A percentile compares a stretch with the other conserved stretches of the same genome.
Conservation (phyloP, 1,284 basidiomycete species). For the Gomphus bonarii region DNA sequence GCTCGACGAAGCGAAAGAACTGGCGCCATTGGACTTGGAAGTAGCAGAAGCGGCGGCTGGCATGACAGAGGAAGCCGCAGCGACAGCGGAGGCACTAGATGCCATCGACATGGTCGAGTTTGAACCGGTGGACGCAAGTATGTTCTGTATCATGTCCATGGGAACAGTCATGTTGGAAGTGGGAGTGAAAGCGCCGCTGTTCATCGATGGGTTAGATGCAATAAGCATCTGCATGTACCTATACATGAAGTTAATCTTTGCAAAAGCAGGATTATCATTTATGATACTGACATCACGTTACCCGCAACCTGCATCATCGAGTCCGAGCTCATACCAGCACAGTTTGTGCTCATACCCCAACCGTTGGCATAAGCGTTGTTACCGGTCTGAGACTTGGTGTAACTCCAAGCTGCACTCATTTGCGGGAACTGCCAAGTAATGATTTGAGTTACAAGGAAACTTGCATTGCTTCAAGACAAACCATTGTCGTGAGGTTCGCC, state of each 20-base stretch:
- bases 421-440: slow-evolving; percentile 29
- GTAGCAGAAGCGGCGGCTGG: slow-evolving; percentile 18
- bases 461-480: background rate
- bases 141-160: slow-evolving; percentile 38
- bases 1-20: slow-evolving; percentile 37
- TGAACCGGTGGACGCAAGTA: slow-evolving; percentile 14
- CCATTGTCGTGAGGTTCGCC: slow-evolving; percentile 29
- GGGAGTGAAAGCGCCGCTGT: slow-evolving; percentile 38
- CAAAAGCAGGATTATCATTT: slow-evolving; percentile 18
- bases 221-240: slow-evolving; percentile 46
- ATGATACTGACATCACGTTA: slow-evolving; percentile 40
- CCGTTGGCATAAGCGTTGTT: slow-evolving; percentile 35
- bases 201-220: slow-evolving; percentile 52
- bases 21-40: slow-evolving; percentile 33
- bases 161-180: slow-evolving; percentile 50
- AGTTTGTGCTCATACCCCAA: slow-evolving; percentile 57
- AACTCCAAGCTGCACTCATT: slow-evolving; percentile 43
- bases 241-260: slow-evolving; percentile 5
- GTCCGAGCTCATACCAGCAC: slow-evolving; percentile 44
- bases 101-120: slow-evolving; percentile 6
- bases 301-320: slow-evolving; percentile 36
- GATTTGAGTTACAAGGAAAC: background rate
- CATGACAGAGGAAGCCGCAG: slow-evolving; percentile 20
- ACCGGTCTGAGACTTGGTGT: slow-evolving; percentile 37
- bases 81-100: slow-evolving; percentile 19